Conservation (phyloP, 129 eudicot species). For the Logfia minima region DNA sequence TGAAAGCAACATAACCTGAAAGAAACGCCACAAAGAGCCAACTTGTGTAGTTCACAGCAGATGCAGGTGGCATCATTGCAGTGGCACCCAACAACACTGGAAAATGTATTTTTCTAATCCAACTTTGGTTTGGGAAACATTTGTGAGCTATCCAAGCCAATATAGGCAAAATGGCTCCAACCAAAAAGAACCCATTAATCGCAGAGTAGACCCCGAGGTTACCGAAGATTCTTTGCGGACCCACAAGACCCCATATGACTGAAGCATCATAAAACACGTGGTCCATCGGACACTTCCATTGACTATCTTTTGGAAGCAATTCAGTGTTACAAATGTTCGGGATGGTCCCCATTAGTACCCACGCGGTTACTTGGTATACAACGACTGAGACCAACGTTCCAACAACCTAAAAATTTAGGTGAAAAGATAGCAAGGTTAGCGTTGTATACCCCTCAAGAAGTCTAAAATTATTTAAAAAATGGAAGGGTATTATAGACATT, state of each 20-base stretch:
- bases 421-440: neutral
- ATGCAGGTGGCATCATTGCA: slow-evolving; percentile 61
- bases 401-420: slow-evolving; percentile 34
- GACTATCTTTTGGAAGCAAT: slow-evolving; percentile 46
- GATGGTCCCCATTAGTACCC: slow-evolving; percentile 64
- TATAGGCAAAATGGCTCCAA: slow-evolving; percentile 58
- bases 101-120: slow-evolving; percentile 51
- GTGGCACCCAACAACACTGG: slow-evolving; percentile 59
- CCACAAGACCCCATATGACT: slow-evolving; percentile 70
- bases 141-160: slow-evolving; percentile 51
- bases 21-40: slow-evolving; percentile 57
- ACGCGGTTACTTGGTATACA: slow-evolving; percentile 54
- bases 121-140: slow-evolving; percentile 47
- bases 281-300: slow-evolving; percentile 68
- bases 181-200: slow-evolving; percentile 56
- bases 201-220: slow-evolving; percentile 54
- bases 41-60: slow-evolving; percentile 61
- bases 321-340: slow-evolving; percentile 49
- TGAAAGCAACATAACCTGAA: slow-evolving; percentile 46
- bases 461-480: no score
- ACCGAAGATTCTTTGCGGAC: slow-evolving; percentile 73
- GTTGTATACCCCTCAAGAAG: neutral
- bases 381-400: slow-evolving; percentile 49
- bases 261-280: slow-evolving; percentile 60
- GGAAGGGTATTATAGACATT: no score